Evolutionary conservation across 2,329 filamentous ascomycete species (phyloP), one percentile per base, ranked within the genome.

Genomic region (Drechslera avenae): DNA sequence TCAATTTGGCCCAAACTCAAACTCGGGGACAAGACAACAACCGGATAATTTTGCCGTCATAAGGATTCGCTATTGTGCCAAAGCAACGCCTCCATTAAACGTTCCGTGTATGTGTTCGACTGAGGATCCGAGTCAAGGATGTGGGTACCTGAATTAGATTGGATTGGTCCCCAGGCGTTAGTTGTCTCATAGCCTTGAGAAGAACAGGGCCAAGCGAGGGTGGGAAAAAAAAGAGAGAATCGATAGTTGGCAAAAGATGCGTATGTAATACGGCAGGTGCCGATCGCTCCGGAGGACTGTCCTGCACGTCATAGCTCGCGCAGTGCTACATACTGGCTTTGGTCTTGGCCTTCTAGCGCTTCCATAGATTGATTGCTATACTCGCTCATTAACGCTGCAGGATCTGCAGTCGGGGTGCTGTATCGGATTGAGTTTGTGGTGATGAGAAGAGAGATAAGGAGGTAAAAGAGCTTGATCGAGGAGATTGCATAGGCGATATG

Each of bases 391-490:
- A 39, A 50, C 28, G 14, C 18, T 49, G 52, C 52, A 46, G 45
- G 57, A 61, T 61, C 58, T 57, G 46, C 56, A 35, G 41, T 55
- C 37, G 57, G 58, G 53, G 46, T 49, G 39, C n/a, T 39, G 47
- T 54, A 37, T 54, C 42, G 36, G 23, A 46, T 54, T 42, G 45
- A 46, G 32, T 41, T 47, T 40, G 46, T 48, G 46, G 34, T 46
- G 35, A 52, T 36, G 39, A 49, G 34, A 47, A 33, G 19, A 35
- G 9, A 47, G 46, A 50, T 48, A 50, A 47, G 18, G 26, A 43
- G 42, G 32, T 32, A 52, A 49, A 43, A 39, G 12, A 16, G 23
- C 46, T 28, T 35, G 31, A 36, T 45, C 34, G 32, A 44, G 45
- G 34, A 39, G 42, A 47, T 31, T 39, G 42, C 35, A 33, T 34